Percentiles rank a stretch among this genome's conserved stretches.
Conservation (phyloP, 805 yeast genomes). For the Wickerhamomyces strasburgensis region DNA sequence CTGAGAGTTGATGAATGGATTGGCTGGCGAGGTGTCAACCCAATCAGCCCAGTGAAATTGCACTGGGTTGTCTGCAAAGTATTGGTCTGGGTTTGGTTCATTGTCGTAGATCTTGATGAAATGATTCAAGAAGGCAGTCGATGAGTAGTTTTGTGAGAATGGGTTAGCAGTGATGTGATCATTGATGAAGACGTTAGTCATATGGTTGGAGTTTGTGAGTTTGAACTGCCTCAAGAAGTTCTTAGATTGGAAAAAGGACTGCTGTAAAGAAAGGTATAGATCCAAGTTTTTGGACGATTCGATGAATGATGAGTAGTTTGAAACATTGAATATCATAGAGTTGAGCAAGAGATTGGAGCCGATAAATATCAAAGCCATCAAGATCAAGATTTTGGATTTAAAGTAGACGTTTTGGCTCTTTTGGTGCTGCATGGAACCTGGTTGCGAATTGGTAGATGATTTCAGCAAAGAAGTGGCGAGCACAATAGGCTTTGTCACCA, state of each 20-base stretch:
- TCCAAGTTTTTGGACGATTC: slow-evolving; percentile 17
- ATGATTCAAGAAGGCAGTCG: slow-evolving; percentile 14
- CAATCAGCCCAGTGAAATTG: slow-evolving; percentile 32
- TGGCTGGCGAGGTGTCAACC: slow-evolving; percentile 25
- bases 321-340: slow-evolving; percentile 15
- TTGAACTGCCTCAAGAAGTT: slow-evolving; percentile 19
- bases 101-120: slow-evolving; percentile 9
- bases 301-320: slow-evolving; percentile 19
- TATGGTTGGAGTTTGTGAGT: slow-evolving; percentile 5
- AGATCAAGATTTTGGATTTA: slow-evolving; percentile 20
- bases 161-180: slow-evolving; percentile 4
- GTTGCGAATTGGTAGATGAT: not conserved
- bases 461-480: slow-evolving; percentile 2
- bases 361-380: slow-evolving; percentile 19
- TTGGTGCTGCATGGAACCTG: slow-evolving; percentile 5
- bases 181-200: slow-evolving; percentile 3
- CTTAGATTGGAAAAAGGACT: slow-evolving; percentile 18
- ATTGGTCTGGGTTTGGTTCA: slow-evolving; percentile 16
- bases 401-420: slow-evolving; percentile 16
- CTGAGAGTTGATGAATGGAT: slow-evolving; percentile 26
- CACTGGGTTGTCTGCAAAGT: slow-evolving; percentile 8
- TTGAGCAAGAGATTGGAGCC: slow-evolving; percentile 18
- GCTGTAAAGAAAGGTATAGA: slow-evolving; percentile 16
- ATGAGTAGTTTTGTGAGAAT: slow-evolving; percentile 18
- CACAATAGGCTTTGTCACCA: slow-evolving; percentile 4